Percentiles rank a stretch among this genome's conserved stretches.
phyloP scores from a whole-genome alignment of 441 rosid species.

The Erysimum pusillum region DNA sequence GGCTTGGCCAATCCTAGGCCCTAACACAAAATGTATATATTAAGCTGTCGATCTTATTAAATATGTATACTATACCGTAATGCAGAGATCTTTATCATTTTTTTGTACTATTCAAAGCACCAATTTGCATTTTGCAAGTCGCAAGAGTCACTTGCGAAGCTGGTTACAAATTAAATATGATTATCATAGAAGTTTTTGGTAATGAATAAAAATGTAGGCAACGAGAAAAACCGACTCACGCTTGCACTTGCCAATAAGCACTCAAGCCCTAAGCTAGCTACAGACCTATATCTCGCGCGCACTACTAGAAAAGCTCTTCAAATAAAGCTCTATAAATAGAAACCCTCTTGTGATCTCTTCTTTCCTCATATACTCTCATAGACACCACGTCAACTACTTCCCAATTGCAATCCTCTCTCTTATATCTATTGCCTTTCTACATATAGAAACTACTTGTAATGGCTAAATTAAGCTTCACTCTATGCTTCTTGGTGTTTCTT shows the following conservation, averaged over 20 bases:
- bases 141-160: constrained; percentile 43
- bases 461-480: constrained; percentile 40
- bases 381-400: constrained; percentile 39
- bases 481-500: constrained; percentile 42
- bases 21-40: constrained; percentile 33
- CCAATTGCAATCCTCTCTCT: constrained; percentile 11
- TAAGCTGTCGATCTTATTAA: constrained; percentile 38
- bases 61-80: constrained; percentile 31
- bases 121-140: constrained; percentile 44
- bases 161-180: constrained; percentile 20
- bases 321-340: constrained; percentile 45
- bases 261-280: constrained; percentile 38
- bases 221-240: constrained; percentile 44
- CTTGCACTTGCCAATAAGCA: constrained; percentile 45
- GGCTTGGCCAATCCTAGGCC: constrained; percentile 37
- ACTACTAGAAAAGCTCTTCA: constrained; percentile 30
- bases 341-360: constrained; percentile 41
- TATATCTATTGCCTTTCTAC: background rate
- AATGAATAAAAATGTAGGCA: constrained; percentile 31
- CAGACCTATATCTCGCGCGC: constrained; percentile 13
- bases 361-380: constrained; percentile 45
- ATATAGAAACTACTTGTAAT: constrained; percentile 36
- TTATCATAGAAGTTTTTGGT: constrained; percentile 24
- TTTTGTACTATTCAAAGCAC: constrained; percentile 32
- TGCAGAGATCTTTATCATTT: constrained; percentile 37